These are phyloP conservation scores for Ascochyta rabiei DNA, from an alignment of 2,329 filamentous ascomycete genomes.

Conservation along the genomic window DNA sequence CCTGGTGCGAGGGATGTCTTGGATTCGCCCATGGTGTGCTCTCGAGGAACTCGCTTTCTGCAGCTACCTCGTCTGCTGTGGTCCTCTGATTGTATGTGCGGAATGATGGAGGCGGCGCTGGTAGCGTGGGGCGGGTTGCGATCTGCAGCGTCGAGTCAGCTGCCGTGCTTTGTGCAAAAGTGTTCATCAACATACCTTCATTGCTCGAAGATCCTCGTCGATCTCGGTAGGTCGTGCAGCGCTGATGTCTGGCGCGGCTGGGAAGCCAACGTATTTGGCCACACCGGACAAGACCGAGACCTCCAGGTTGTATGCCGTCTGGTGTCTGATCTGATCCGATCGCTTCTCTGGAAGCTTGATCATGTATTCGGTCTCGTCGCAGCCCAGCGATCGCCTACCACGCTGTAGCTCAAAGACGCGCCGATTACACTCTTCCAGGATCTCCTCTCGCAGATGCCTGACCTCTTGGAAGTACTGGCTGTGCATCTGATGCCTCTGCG, in stretches of 20 bases:
- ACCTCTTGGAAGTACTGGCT: conserved; percentile 89
- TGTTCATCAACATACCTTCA: conserved; percentile 70
- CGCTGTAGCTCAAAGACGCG: conserved; percentile 93
- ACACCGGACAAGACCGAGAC: conserved; percentile 89
- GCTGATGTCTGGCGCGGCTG: conserved; percentile 84
- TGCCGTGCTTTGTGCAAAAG: conserved; percentile 19
- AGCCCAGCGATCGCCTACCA: conserved; percentile 78
- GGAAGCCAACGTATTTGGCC: conserved; percentile 95
- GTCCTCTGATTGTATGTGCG: conserved; percentile 44
- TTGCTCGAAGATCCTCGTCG: conserved; percentile 86
- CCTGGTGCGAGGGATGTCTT: conserved; percentile 58
- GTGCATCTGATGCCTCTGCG: conserved; percentile 83
- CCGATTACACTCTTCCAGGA: conserved; percentile 80
- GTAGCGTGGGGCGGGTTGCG: conserved; percentile 35
- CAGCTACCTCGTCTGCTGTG: conserved; percentile 61
- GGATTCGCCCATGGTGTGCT: conserved; percentile 93
- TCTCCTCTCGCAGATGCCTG: conserved; percentile 79
- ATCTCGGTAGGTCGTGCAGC: conserved; percentile 74
- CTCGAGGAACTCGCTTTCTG: conserved; percentile 85
- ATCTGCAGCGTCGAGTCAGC: conserved; percentile 41
- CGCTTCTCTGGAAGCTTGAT: conserved; percentile 79
- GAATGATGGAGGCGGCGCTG: conserved; percentile 38
- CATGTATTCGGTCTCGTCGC: conserved; percentile 80
- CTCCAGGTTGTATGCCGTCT: conserved; percentile 91
- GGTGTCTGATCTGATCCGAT: conserved; percentile 79